Percentiles rank a stretch among this genome's conserved stretches.
Evolutionary conservation across 1,284 basidiomycete species (phyloP).

Genomic region (Trametes versicolor): DNA sequence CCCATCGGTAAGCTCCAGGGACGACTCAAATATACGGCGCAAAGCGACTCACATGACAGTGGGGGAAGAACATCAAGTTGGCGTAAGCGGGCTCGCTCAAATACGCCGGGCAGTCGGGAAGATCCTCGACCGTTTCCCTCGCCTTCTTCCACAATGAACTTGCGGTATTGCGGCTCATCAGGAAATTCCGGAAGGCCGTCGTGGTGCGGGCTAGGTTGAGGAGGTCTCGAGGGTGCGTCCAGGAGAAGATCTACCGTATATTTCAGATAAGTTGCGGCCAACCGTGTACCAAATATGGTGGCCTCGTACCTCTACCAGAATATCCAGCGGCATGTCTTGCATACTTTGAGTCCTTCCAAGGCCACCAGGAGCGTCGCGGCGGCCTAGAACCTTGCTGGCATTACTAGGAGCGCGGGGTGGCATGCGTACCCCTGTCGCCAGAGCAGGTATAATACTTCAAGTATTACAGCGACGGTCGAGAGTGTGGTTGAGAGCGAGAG

Average conservation of each 20-base stretch:
- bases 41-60: conserved; percentile 21
- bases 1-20: not conserved
- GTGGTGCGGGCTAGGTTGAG: conserved; percentile 30
- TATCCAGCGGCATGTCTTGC: not conserved
- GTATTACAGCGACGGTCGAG: too few relatives aligned
- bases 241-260: conserved; percentile 22
- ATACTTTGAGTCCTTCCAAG: not conserved
- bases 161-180: conserved; percentile 28
- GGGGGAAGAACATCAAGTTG: conserved; percentile 24
- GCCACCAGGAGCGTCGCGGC: not conserved
- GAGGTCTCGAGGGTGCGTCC: conserved; percentile 31
- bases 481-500: too few relatives aligned
- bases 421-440: too few relatives aligned
- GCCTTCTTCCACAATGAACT: conserved; percentile 21
- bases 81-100: conserved; percentile 34
- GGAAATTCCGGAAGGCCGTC: conserved; percentile 26
- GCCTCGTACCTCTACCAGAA: not conserved
- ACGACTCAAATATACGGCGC: not conserved
- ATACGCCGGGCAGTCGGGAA: conserved; percentile 27
- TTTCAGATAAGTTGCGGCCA: not conserved
- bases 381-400: not conserved
- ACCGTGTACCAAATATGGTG: too few relatives aligned
- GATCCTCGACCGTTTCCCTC: conserved; percentile 6
- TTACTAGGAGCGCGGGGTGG: too few relatives aligned
- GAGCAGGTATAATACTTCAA: too few relatives aligned